Percentiles rank a stretch among this genome's conserved stretches.
Evolutionary conservation across 345 rosid genomes (phyloP).

Genomic region (Populus nigra): DNA sequence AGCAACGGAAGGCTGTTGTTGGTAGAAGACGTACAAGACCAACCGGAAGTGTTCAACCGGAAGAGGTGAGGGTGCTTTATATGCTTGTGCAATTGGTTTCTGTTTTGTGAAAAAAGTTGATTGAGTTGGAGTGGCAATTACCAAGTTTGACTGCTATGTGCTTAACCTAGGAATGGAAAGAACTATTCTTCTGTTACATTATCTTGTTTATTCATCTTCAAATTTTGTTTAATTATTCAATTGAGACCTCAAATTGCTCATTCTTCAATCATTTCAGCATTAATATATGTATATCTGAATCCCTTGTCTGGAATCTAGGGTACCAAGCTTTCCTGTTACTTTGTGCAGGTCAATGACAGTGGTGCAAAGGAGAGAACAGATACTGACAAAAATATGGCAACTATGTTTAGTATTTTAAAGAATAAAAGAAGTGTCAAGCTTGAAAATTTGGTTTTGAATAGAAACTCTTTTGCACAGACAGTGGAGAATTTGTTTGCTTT

Average conservation of each 20-base stretch:
- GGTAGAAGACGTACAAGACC: slow-evolving; percentile 12
- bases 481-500: slow-evolving; percentile 53
- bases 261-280: not conserved
- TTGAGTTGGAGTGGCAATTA: not conserved
- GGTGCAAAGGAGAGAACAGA: slow-evolving; percentile 16
- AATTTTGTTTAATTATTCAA: not conserved
- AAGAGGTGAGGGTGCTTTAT: slow-evolving; percentile 26
- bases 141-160: not conserved
- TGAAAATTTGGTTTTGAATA: slow-evolving; percentile 39
- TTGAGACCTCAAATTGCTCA: not conserved
- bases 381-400: slow-evolving; percentile 39
- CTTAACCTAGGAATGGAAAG: not conserved
- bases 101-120: not conserved
- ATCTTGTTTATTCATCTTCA: not conserved
- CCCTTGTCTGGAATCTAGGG: not conserved
- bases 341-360: slow-evolving; percentile 33
- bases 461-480: slow-evolving; percentile 47
- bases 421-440: slow-evolving; percentile 37
- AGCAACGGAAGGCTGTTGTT: slow-evolving; percentile 19
- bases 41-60: slow-evolving; percentile 15
- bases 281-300: not conserved
- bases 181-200: not conserved
- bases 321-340: not conserved
- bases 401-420: slow-evolving; percentile 41
- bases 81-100: not conserved